Evolutionary conservation across 192 early-diverging fungal genomes (phyloP).

Genomic region (Radiomyces spectabilis): DNA sequence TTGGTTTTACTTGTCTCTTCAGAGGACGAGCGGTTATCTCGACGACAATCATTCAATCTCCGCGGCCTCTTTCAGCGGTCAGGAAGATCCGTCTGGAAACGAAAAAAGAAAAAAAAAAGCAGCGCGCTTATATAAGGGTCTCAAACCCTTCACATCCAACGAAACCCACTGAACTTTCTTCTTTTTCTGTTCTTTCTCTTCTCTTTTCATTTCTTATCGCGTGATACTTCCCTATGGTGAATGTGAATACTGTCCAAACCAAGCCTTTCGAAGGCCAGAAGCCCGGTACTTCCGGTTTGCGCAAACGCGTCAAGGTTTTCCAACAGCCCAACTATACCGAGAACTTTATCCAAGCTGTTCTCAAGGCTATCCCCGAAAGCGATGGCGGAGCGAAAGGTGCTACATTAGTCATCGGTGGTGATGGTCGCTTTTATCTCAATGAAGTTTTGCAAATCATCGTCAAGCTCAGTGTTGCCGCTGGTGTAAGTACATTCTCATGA

Average conservation of each 20-base stretch:
- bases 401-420: conserved; percentile 90
- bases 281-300: conserved; percentile 92
- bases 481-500: conserved; percentile 33
- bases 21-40: no score
- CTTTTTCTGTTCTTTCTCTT: conserved; percentile 6
- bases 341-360: conserved; percentile 92
- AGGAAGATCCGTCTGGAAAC: background rate
- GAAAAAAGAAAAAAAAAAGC: conserved; percentile 3
- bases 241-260: conserved; percentile 50
- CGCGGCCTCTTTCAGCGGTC: no score
- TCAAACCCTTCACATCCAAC: no score
- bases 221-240: conserved; percentile 8
- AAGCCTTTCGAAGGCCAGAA: conserved; percentile 88
- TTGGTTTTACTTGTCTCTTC: no score
- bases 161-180: background rate
- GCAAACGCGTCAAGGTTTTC: conserved; percentile 94
- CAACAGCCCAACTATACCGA: conserved; percentile 93
- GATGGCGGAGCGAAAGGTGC: conserved; percentile 63
- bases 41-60: no score
- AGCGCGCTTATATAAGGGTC: no score
- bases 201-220: conserved; percentile 9
- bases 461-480: conserved; percentile 75
- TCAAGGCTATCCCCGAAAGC: conserved; percentile 69
- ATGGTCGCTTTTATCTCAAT: conserved; percentile 85
- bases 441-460: conserved; percentile 88